These are phyloP conservation scores for Choanephora cucurbitarum DNA, from an alignment of 371 early-diverging fungal genomes.

Conservation along the genomic window DNA sequence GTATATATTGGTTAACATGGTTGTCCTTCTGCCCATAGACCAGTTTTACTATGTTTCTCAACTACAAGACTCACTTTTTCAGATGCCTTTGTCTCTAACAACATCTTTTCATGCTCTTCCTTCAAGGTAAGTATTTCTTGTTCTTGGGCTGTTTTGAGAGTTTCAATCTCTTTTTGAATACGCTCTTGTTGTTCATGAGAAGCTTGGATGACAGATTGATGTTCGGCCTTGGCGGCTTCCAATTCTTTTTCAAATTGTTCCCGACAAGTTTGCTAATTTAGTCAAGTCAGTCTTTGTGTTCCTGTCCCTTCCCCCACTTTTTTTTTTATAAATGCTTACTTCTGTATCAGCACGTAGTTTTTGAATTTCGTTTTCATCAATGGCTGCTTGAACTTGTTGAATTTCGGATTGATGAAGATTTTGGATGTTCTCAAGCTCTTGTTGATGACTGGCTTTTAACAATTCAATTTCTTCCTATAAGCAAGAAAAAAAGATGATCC, in stretches of 20 bases:
- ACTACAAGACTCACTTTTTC: constrained; percentile 15
- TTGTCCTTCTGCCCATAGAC: no score
- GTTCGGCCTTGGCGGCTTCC: constrained; percentile 9
- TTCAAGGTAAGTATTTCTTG: constrained; percentile 11
- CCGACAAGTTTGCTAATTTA: constrained; percentile 13
- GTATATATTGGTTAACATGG: no score
- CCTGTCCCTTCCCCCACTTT: neutral
- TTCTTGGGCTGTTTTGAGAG: constrained; percentile 5
- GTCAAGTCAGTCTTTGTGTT: neutral
- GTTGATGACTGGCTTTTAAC: constrained; percentile 14
- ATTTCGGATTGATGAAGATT: constrained; percentile 16
- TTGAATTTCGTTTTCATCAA: constrained; percentile 23
- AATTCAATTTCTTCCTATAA: constrained; percentile 20
- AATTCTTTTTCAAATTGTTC: constrained; percentile 23
- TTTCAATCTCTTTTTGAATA: constrained; percentile 20
- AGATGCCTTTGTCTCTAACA: constrained; percentile 12
- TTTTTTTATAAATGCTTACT: constrained; percentile 6
- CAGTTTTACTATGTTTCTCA: no score
- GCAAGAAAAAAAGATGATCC: neutral
- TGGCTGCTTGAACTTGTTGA: constrained; percentile 21
- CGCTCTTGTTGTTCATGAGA: constrained; percentile 20
- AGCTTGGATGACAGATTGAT: constrained; percentile 8
- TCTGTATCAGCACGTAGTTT: constrained; percentile 21
- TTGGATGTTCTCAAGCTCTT: constrained; percentile 15
- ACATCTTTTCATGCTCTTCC: constrained; percentile 9